Base-by-base conservation (phyloP, 495 filamentous ascomycete species). In the Aspergillus sclerotiicarbonarius region DNA sequence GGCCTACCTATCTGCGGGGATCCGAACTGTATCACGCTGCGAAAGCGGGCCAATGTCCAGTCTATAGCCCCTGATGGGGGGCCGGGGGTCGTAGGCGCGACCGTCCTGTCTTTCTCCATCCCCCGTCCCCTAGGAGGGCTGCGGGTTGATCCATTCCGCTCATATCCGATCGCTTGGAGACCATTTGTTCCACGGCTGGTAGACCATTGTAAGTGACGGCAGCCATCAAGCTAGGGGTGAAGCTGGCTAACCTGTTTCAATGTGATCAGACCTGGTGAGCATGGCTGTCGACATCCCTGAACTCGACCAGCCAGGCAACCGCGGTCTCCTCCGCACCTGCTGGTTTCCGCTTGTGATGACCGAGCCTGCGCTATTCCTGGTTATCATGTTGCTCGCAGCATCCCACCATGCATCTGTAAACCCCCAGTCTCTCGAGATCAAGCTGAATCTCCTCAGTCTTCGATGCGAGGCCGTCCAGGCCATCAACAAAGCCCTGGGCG, bases 201-300 rank as follows among this genome's bases (percentile, higher is more conserved):
- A 8, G 71, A 75, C 58, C 75, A 76, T 55, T 78, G 75, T 78
- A 69, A 60, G 58, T 60, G 18, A 3, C 39, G 41, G 16, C 46
- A 51, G 1, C 21, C 51, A 29, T 21, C 33, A 5, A n/a, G 37
- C 29, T 12, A 31, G 25, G 20, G 15, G 19, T 49, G 31, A 43
- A 18, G 45, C 30, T 45, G 33, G 32, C 60, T 39, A 55, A n/a
- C 51, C 13, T n/a, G 48, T 4, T 31, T 32, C 4, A 32, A 5
- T 25, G 16, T 19, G 33, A 16, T 16, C 35, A 79, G 75, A 80
- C 58, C 59, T 78, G n/a, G 54, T 69, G 9, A 62, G 70, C 61
- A 72, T 80, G 69, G 77, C 74, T 19, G 64, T 72, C 21, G 73
- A 78, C 57, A 78, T 80, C 15, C 79, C 77, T 16, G 74, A 78